phyloP scores from a whole-genome alignment of 2,329 filamentous ascomycete species.

The Herpomyces periplanetae region DNA sequence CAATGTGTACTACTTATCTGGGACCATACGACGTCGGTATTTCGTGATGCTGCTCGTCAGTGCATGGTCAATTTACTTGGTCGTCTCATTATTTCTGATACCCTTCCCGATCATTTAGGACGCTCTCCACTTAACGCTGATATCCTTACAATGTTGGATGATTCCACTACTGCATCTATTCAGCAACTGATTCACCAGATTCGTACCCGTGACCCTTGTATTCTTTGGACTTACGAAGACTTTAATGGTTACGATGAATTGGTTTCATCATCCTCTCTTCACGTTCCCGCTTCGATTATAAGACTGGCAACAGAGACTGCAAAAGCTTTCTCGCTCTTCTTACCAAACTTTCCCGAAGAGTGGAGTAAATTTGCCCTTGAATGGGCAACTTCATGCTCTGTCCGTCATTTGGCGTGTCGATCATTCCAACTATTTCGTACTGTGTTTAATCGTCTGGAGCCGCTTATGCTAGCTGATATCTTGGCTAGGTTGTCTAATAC shows the following conservation, averaged over 20 bases:
- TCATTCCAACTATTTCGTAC: constrained; percentile 94
- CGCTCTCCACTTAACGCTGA: too few species aligned
- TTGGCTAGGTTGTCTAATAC: constrained; percentile 76
- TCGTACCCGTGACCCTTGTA: constrained; percentile 37
- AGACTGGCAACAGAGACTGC: constrained; percentile 44
- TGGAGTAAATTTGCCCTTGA: constrained; percentile 66
- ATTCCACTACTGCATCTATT: constrained; percentile 25
- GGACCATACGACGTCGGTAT: constrained; percentile 81
- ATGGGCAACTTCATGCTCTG: constrained; percentile 88
- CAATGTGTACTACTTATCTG: constrained; percentile 76
- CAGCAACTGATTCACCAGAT: constrained; percentile 63
- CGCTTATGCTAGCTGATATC: constrained; percentile 87
- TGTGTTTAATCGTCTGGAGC: constrained; percentile 57
- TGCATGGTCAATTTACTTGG: constrained; percentile 95
- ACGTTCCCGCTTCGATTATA: constrained; percentile 59
- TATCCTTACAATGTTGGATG: constrained; percentile 31
- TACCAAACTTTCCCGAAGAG: constrained; percentile 50
- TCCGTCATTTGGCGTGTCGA: constrained; percentile 67
- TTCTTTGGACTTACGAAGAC: constrained; percentile 82
- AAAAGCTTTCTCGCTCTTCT: constrained; percentile 43
- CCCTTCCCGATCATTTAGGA: too few species aligned
- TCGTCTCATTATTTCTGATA: constrained; percentile 54
- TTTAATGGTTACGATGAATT: constrained; percentile 25
- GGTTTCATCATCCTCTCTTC: constrained; percentile 28
- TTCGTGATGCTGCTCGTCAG: constrained; percentile 81